Percentiles rank a stretch among this genome's conserved stretches.
Conservation (phyloP, 2,329 filamentous ascomycete species). For the Helicocarpus griseus region DNA sequence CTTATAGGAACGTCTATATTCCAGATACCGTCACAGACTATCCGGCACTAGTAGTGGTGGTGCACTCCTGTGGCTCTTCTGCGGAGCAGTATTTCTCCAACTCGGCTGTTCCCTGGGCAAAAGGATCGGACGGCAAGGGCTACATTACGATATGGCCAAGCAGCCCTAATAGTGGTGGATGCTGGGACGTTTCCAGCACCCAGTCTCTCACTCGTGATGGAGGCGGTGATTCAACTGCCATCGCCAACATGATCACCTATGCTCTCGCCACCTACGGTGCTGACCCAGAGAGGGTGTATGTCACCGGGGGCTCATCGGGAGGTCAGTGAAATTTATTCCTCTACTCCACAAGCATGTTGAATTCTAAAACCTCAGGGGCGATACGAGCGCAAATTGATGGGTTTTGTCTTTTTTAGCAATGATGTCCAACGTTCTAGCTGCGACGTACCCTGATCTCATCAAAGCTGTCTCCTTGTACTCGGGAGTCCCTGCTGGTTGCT, state of each 20-base stretch:
- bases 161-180: conserved; percentile 41
- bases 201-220: conserved; percentile 23
- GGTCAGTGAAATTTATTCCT: conserved; percentile 4
- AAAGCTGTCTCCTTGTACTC: conserved; percentile 17
- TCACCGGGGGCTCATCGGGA: conserved; percentile 24
- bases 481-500: conserved; percentile 16
- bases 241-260: conserved; percentile 32
- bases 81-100: conserved; percentile 28
- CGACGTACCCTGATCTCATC: conserved; percentile 7
- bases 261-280: conserved; percentile 24
- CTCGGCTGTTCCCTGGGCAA: not conserved
- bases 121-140: not conserved
- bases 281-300: conserved; percentile 23
- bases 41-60: conserved; percentile 44
- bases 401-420: conserved; percentile 13
- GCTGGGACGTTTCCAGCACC: conserved; percentile 50
- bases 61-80: conserved; percentile 41
- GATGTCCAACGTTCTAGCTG: conserved; percentile 1
- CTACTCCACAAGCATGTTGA: too few relatives aligned
- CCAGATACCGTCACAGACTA: conserved; percentile 31
- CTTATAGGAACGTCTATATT: conserved; percentile 40
- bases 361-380: too few relatives aligned
- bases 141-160: conserved; percentile 49
- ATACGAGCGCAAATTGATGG: not conserved
- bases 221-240: conserved; percentile 31